Conservation (phyloP, 129 eudicot genomes). For the Escallonia rubra region DNA sequence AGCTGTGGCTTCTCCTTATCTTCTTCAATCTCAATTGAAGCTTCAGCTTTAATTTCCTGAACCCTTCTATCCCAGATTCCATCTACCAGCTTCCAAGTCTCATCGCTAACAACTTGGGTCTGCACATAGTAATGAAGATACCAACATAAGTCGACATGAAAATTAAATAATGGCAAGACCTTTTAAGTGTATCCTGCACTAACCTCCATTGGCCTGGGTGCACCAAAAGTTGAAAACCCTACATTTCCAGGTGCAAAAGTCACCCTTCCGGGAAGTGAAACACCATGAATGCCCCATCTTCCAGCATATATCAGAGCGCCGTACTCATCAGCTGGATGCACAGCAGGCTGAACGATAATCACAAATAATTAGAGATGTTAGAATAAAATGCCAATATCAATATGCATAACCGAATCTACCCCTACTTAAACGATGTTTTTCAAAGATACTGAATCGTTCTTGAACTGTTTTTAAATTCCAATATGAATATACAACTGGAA, state of each 20-base stretch:
- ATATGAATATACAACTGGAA: too few species aligned
- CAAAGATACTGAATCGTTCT: too few species aligned
- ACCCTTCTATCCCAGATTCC: conserved; percentile 66
- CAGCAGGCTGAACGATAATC: conserved; percentile 50
- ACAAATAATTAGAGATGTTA: not conserved
- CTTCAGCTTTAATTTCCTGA: conserved; percentile 55
- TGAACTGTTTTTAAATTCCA: too few species aligned
- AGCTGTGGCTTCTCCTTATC: conserved; percentile 62
- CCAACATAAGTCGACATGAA: conserved; percentile 3
- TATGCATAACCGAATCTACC: not conserved
- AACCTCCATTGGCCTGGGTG: conserved; percentile 98
- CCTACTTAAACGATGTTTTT: too few species aligned
- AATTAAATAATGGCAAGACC: not conserved
- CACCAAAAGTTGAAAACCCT: conserved; percentile 93
- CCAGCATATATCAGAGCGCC: conserved; percentile 85
- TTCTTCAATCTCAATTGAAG: conserved; percentile 46
- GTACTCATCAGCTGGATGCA: conserved; percentile 72
- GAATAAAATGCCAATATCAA: not conserved
- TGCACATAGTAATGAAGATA: conserved; percentile 14
- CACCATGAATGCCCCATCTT: conserved; percentile 92
- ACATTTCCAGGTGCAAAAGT: conserved; percentile 95
- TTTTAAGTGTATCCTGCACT: conserved; percentile 10
- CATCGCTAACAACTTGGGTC: conserved; percentile 89
- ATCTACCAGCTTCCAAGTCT: conserved; percentile 83
- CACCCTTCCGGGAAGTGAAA: conserved; percentile 89